These are phyloP conservation scores for Botrytis porri DNA, from an alignment of 2,329 filamentous ascomycete species.

Conservation along the genomic window DNA sequence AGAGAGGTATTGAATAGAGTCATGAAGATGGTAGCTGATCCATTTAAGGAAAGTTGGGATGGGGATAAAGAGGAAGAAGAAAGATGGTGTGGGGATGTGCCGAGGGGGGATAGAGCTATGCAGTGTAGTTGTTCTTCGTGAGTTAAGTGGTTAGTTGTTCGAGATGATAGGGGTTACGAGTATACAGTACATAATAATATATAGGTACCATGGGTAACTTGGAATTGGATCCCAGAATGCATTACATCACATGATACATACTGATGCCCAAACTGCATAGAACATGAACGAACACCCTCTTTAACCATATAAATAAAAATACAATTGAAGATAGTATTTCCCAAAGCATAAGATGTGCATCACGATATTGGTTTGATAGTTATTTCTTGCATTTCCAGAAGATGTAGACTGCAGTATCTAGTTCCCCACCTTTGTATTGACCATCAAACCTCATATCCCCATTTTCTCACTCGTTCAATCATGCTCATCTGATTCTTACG, in stretches of 20 bases:
- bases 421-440: neutral
- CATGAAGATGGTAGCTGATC: conserved; percentile 79
- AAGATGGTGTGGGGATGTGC: conserved; percentile 83
- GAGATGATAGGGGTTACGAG: neutral
- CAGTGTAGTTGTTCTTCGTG: conserved; percentile 96
- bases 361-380: neutral
- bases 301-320: neutral
- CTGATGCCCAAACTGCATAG: neutral
- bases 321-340: neutral
- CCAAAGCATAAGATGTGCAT: neutral
- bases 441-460: conserved; percentile 12
- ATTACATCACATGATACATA: neutral
- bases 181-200: no score
- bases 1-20: conserved; percentile 72
- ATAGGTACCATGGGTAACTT: neutral
- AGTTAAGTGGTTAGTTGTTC: neutral
- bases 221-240: neutral
- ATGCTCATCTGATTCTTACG: neutral
- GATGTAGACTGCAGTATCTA: neutral
- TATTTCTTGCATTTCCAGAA: neutral
- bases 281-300: neutral
- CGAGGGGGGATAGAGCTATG: conserved; percentile 71
- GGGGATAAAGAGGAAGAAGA: conserved; percentile 73
- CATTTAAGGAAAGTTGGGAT: conserved; percentile 77
- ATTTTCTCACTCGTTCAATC: conserved; percentile 2